phyloP scores from a whole-genome alignment of 1,284 basidiomycete species.

The Leucoagaricus sp. region DNA sequence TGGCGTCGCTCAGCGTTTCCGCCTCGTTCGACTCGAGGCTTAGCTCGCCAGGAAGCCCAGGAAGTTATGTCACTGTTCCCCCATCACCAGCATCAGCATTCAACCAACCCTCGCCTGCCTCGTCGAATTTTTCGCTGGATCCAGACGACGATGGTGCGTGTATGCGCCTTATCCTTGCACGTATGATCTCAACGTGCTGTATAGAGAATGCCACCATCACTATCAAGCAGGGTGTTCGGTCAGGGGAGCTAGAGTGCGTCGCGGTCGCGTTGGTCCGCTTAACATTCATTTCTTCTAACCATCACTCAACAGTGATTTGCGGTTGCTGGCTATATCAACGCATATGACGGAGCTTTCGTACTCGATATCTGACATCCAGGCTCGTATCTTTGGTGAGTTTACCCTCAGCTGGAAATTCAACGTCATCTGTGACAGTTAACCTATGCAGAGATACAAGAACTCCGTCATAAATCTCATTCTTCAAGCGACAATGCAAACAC shows the following conservation, averaged over 20 bases:
- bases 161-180: constrained; percentile 6
- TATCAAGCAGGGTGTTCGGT: constrained; percentile 4
- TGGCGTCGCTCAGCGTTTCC: constrained; percentile 44
- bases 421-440: constrained; percentile 11
- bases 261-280: constrained; percentile 6
- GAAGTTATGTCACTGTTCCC: constrained; percentile 34
- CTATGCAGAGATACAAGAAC: constrained; percentile 75
- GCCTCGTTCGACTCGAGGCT: constrained; percentile 40
- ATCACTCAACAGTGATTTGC: constrained; percentile 56
- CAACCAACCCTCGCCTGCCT: constrained; percentile 33
- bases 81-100: constrained; percentile 44
- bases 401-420: constrained; percentile 5
- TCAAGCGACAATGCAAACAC: constrained; percentile 50
- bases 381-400: constrained; percentile 77
- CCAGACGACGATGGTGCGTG: constrained; percentile 61
- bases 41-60: constrained; percentile 27
- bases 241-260: constrained; percentile 11
- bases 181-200: constrained; percentile 6
- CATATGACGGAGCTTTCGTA: constrained; percentile 83
- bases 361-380: constrained; percentile 82
- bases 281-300: constrained; percentile 12
- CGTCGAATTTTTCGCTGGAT: constrained; percentile 54
- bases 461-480: constrained; percentile 76
- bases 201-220: constrained; percentile 20
- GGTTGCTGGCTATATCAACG: constrained; percentile 74